Evolutionary conservation across 176 grass and related monocot species (phyloP).

Genomic region (Urochloa ruziziensis): DNA sequence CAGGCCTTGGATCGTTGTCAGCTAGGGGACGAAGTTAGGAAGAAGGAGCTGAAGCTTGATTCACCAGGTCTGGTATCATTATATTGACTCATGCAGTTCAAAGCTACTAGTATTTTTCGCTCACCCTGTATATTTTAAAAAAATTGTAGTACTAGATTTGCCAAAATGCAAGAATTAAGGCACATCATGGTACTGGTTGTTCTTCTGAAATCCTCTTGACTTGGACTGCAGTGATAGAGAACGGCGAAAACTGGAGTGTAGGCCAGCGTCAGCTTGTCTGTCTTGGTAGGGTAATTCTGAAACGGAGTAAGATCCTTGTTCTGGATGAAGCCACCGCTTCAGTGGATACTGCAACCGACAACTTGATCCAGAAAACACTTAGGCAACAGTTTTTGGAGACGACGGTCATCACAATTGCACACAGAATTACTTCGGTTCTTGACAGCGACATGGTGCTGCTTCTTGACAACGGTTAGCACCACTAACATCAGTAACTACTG

Average conservation of each 20-base stretch:
- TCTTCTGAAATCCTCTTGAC: background rate
- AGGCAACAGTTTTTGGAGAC: conserved; percentile 60
- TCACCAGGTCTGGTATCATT: conserved; percentile 44
- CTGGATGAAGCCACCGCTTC: conserved; percentile 78
- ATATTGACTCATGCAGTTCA: background rate
- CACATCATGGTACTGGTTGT: background rate
- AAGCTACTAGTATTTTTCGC: background rate
- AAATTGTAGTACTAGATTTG: background rate
- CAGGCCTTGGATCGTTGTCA: conserved; percentile 80
- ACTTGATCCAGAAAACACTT: conserved; percentile 73
- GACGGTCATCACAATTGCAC: conserved; percentile 66
- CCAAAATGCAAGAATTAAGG: background rate
- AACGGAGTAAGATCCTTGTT: conserved; percentile 70
- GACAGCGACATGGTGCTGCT: conserved; percentile 67
- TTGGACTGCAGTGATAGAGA: conserved; percentile 64
- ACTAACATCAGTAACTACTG: background rate
- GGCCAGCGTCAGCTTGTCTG: conserved; percentile 72
- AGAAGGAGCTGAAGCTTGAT: conserved; percentile 69
- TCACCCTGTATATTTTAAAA: background rate
- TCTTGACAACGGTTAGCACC: conserved; percentile 30
- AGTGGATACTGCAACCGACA: conserved; percentile 69
- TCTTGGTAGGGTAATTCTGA: conserved; percentile 67
- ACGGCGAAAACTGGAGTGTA: conserved; percentile 88
- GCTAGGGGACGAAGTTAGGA: conserved; percentile 70
- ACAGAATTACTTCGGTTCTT: conserved; percentile 72